Evolutionary conservation across 106 monocot genomes (phyloP).

Genomic region (Vanilla planifolia): DNA sequence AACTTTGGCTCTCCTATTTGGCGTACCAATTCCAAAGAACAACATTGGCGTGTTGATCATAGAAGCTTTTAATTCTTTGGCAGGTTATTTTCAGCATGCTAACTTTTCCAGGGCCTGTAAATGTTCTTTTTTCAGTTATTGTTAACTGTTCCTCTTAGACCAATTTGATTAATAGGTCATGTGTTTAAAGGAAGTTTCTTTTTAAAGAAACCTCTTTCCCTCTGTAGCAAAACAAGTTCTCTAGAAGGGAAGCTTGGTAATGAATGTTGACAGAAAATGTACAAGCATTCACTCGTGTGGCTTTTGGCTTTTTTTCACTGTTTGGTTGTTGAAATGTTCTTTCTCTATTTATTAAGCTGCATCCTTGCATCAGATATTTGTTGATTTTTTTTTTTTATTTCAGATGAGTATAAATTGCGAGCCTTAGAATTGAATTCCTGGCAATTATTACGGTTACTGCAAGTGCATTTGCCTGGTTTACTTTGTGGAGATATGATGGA

Average conservation of each 20-base stretch:
- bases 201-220: too few species aligned
- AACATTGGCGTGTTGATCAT: slow-evolving; percentile 66
- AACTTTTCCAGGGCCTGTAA: background rate
- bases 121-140: too few species aligned
- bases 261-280: too few species aligned
- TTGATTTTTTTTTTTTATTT: slow-evolving; percentile 10
- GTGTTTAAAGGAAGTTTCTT: too few species aligned
- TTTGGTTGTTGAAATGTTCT: background rate
- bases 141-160: too few species aligned
- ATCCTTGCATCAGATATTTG: background rate
- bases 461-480: slow-evolving; percentile 57
- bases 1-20: slow-evolving; percentile 90
- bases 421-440: slow-evolving; percentile 86
- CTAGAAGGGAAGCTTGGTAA: too few species aligned
- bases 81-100: slow-evolving; percentile 46
- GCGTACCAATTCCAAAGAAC: slow-evolving; percentile 95
- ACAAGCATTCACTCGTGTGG: too few species aligned
- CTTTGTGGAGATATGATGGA: slow-evolving; percentile 28
- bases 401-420: slow-evolving; percentile 77
- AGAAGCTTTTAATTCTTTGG: slow-evolving; percentile 47
- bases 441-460: slow-evolving; percentile 78
- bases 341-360: background rate
- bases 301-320: background rate
- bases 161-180: too few species aligned
- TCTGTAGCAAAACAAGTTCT: too few species aligned